phyloP scores from a whole-genome alignment of 768 basidiomycete species.

The Leucocoprinus leucothites region DNA sequence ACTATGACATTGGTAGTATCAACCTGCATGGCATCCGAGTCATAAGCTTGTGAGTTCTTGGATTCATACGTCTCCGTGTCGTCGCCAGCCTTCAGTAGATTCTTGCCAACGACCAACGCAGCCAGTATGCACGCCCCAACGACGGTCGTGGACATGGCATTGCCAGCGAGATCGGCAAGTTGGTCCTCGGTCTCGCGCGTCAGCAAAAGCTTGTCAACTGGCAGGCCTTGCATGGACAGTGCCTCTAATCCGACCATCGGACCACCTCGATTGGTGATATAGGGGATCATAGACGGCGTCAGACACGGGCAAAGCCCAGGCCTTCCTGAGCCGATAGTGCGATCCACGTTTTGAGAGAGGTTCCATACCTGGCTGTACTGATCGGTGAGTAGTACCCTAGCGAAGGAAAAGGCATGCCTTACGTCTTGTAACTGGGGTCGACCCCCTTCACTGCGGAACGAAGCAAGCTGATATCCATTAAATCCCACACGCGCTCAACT shows the following conservation, averaged over 20 bases:
- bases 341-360: constrained; percentile 93
- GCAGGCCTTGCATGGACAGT: constrained; percentile 90
- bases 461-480: constrained; percentile 89
- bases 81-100: constrained; percentile 63
- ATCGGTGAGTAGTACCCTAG: constrained; percentile 11
- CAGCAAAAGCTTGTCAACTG: constrained; percentile 85
- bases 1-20: constrained; percentile 47
- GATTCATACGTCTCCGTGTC: constrained; percentile 68
- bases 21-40: constrained; percentile 25
- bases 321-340: constrained; percentile 77
- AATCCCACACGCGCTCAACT: constrained; percentile 92
- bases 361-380: constrained; percentile 83
- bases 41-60: constrained; percentile 40
- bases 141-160: constrained; percentile 97
- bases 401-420: constrained; percentile 24
- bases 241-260: constrained; percentile 95
- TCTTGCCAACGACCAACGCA: constrained; percentile 66
- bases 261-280: constrained; percentile 92
- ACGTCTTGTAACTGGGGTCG: constrained; percentile 91
- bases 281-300: constrained; percentile 96
- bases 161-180: constrained; percentile 90
- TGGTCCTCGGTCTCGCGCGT: constrained; percentile 94
- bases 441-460: constrained; percentile 77
- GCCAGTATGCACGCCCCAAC: constrained; percentile 88
- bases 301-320: constrained; percentile 89